Conservation (phyloP, 768 basidiomycete genomes). For the Pisolithus albus region DNA sequence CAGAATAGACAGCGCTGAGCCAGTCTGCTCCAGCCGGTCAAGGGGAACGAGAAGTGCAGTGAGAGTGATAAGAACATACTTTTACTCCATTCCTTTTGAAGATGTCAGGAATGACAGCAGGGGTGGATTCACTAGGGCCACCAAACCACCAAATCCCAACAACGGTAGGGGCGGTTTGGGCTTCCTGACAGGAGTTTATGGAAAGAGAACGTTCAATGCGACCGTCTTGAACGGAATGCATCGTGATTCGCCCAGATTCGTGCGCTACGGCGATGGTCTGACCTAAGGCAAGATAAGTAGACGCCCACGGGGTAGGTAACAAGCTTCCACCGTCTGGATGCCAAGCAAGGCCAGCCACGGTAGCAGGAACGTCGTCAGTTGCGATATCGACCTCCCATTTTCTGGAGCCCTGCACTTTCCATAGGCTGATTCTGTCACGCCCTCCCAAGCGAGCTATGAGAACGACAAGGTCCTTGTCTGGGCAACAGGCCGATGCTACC, state of each 20-base stretch:
- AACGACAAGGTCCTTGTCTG: slow-evolving; percentile 75
- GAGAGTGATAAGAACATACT: slow-evolving; percentile 33
- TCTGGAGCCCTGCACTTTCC: slow-evolving; percentile 74
- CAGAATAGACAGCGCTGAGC: slow-evolving; percentile 67
- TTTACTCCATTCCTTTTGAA: slow-evolving; percentile 61
- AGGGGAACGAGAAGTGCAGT: slow-evolving; percentile 3
- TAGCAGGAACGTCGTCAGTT: slow-evolving; percentile 34
- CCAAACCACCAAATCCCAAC: slow-evolving; percentile 71
- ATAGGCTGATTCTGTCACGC: slow-evolving; percentile 65
- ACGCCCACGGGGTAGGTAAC: background rate
- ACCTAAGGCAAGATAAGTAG: slow-evolving; percentile 31
- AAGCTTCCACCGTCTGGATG: slow-evolving; percentile 65
- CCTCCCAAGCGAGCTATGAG: slow-evolving; percentile 62
- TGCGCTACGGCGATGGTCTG: slow-evolving; percentile 68
- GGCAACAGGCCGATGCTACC: slow-evolving; percentile 64
- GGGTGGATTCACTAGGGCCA: slow-evolving; percentile 35
- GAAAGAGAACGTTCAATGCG: slow-evolving; percentile 43
- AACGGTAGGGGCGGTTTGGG: slow-evolving; percentile 26
- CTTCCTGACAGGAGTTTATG: slow-evolving; percentile 19
- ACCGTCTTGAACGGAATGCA: slow-evolving; percentile 80
- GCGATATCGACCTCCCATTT: slow-evolving; percentile 80
- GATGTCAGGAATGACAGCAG: slow-evolving; percentile 60
- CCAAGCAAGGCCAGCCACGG: slow-evolving; percentile 63
- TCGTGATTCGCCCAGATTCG: slow-evolving; percentile 57
- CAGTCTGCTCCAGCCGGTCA: slow-evolving; percentile 48